Evolutionary conservation across 495 filamentous ascomycete genomes (phyloP).

Genomic region (Lophiostoma macrostomum): DNA sequence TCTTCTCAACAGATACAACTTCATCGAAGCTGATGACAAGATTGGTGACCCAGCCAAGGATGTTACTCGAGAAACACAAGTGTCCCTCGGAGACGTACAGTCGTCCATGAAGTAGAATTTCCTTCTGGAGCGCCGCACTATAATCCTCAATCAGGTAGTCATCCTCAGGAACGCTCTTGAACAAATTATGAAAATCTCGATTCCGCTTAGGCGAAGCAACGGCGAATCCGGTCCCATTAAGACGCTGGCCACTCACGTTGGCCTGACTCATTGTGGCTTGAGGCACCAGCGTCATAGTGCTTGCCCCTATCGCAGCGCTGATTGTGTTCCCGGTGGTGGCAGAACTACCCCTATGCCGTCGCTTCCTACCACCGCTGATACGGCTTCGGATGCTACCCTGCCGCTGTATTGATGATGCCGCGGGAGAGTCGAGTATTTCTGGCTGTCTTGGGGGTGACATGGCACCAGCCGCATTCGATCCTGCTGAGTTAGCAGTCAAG

Average conservation of each 20-base stretch:
- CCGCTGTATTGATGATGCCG: conserved; percentile 53
- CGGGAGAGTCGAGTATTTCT: conserved; percentile 67
- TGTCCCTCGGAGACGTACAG: conserved; percentile 97
- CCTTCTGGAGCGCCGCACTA: conserved; percentile 90
- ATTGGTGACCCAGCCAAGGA: conserved; percentile 95
- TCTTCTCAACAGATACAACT: conserved; percentile 93
- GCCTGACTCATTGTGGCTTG: no score
- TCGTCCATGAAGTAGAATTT: conserved; percentile 91
- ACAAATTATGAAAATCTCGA: conserved; percentile 87
- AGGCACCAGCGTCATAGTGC: conserved; percentile 62
- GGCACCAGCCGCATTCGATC: no score
- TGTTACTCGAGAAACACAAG: conserved; percentile 98
- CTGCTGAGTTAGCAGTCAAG: conserved; percentile 33
- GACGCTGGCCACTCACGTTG: conserved; percentile 65
- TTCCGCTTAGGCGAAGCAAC: conserved; percentile 95
- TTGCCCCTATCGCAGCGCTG: conserved; percentile 64
- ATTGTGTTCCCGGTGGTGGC: conserved; percentile 73
- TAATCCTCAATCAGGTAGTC: conserved; percentile 99
- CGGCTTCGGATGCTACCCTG: conserved; percentile 82
- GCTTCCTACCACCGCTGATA: conserved; percentile 53
- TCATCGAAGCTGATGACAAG: conserved; percentile 98
- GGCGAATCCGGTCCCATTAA: conserved; percentile 78
- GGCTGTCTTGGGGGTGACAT: conserved; percentile 52
- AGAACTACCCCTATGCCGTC: conserved; percentile 79
- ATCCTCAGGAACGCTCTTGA: conserved; percentile 95